Evolutionary conservation across 2,329 filamentous ascomycete species (phyloP).

Genomic region (Epicoccum nigrum): DNA sequence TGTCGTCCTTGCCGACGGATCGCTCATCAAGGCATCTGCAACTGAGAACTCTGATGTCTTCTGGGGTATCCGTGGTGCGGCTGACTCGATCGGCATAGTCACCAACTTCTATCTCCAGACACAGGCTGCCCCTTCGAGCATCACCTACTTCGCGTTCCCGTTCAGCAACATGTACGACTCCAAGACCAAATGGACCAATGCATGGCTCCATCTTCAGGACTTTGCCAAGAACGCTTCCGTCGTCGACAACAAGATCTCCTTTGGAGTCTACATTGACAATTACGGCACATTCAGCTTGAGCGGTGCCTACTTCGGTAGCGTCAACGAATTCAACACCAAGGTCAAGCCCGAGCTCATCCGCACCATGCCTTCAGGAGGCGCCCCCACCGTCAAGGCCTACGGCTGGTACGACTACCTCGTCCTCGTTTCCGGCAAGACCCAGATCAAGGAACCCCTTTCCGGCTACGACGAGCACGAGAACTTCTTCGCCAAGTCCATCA

Average conservation of each 20-base stretch:
- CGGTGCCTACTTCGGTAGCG: conserved; percentile 51
- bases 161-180: conserved; percentile 33
- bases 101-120: conserved; percentile 47
- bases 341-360: conserved; percentile 50
- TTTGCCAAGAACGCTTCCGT: conserved; percentile 50
- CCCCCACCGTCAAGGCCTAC: conserved; percentile 34
- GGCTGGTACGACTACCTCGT: conserved; percentile 50
- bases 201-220: conserved; percentile 51
- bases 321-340: conserved; percentile 46
- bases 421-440: conserved; percentile 46
- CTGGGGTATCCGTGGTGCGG: conserved; percentile 52
- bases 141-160: conserved; percentile 39
- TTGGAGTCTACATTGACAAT: conserved; percentile 51
- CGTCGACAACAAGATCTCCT: conserved; percentile 50
- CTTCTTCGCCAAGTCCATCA: conserved; percentile 51
- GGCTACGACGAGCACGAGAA: conserved; percentile 48
- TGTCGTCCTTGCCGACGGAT: conserved; percentile 50
- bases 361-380: conserved; percentile 37
- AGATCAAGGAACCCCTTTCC: conserved; percentile 36
- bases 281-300: conserved; percentile 42
- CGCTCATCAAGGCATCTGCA: conserved; percentile 43
- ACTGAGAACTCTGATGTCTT: conserved; percentile 47
- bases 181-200: conserved; percentile 43
- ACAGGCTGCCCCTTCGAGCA: conserved; percentile 31
- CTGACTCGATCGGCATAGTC: conserved; percentile 51